These are phyloP conservation scores for Lablab purpureus DNA, from an alignment of 306 rosid species.

Conservation along the genomic window DNA sequence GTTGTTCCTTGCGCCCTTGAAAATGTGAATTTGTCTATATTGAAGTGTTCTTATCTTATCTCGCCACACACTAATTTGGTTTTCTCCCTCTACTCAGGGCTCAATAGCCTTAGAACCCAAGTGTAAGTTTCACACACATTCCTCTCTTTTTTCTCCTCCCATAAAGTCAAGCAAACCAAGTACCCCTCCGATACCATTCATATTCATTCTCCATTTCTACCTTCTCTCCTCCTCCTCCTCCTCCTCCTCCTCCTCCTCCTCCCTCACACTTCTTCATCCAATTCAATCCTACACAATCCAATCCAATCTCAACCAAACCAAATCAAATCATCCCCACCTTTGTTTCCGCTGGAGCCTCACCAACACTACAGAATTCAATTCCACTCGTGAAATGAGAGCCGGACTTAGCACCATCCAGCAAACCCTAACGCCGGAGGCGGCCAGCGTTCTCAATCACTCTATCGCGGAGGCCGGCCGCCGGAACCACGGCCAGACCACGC, in stretches of 20 bases:
- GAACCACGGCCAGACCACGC: conserved; percentile 96
- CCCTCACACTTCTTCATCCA: neutral
- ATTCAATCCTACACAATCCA: neutral
- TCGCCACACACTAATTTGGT: conserved; percentile 44
- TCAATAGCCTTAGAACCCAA: neutral
- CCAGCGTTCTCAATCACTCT: conserved; percentile 84
- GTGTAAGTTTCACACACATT: conserved; percentile 53
- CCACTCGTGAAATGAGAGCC: conserved; percentile 80
- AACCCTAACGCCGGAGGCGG: conserved; percentile 99
- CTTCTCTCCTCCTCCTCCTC: neutral
- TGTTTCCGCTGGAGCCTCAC: neutral
- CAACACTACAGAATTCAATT: neutral
- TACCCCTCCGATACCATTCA: conserved; percentile 40
- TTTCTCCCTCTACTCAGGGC: conserved; percentile 44
- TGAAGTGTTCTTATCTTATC: conserved; percentile 58
- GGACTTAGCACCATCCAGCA: conserved; percentile 95
- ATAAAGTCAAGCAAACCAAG: conserved; percentile 47
- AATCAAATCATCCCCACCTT: neutral
- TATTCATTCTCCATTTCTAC: conserved; percentile 17
- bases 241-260: no score
- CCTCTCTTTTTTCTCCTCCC: conserved; percentile 11
- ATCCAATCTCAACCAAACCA: neutral
- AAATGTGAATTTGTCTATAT: conserved; percentile 74
- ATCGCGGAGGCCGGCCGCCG: conserved; percentile 94
- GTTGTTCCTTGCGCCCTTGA: conserved; percentile 31